Evolutionary conservation across 2,329 filamentous ascomycete species (phyloP).

Genomic region (Epichloe sibirici): DNA sequence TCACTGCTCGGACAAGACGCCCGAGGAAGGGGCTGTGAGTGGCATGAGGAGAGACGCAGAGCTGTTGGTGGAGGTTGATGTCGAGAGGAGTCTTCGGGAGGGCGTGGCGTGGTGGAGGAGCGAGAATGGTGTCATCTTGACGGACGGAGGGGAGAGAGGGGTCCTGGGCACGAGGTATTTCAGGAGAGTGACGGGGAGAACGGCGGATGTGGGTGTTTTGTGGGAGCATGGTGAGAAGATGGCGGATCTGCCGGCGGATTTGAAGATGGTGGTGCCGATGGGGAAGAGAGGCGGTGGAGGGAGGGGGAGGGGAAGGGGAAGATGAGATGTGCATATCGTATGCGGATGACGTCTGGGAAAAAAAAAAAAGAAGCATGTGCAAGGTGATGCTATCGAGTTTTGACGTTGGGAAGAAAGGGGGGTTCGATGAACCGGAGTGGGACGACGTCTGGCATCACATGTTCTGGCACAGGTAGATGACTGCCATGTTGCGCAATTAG

Average conservation of each 20-base stretch:
- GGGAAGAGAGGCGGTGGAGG: constrained; percentile 34
- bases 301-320: constrained; percentile 17
- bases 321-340: background rate
- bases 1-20: constrained; percentile 60
- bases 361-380: background rate
- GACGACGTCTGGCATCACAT: background rate
- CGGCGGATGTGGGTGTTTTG: constrained; percentile 48
- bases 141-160: constrained; percentile 45
- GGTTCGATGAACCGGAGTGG: background rate
- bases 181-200: constrained; percentile 54
- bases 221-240: constrained; percentile 58
- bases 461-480: background rate
- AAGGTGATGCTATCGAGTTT: too few species aligned
- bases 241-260: constrained; percentile 50
- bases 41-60: constrained; percentile 73
- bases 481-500: background rate
- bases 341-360: background rate
- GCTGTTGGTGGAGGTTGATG: constrained; percentile 65
- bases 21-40: constrained; percentile 51
- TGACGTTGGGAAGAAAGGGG: background rate
- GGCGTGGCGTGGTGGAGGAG: constrained; percentile 62
- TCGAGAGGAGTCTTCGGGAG: constrained; percentile 51
- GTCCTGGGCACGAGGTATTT: constrained; percentile 57
- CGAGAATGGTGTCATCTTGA: constrained; percentile 65
- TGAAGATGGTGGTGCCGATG: constrained; percentile 36